These are phyloP conservation scores for Sordariomycetes sp. DNA, from an alignment of 2,329 filamentous ascomycete genomes.

Conservation along the genomic window DNA sequence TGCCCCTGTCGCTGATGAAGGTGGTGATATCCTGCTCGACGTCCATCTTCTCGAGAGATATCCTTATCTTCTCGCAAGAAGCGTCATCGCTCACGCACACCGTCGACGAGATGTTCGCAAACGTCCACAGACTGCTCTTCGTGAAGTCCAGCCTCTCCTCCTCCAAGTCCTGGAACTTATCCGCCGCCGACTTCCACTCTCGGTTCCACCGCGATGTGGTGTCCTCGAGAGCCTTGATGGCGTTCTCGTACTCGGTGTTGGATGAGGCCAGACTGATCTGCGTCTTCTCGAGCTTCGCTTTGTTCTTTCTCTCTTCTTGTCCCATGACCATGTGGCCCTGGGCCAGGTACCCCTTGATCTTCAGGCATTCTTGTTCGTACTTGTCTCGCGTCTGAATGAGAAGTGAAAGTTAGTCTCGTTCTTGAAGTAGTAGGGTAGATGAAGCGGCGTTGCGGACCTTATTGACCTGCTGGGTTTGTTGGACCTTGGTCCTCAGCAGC, in stretches of 20 bases:
- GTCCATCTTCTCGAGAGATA: slow-evolving; percentile 90
- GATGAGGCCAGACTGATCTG: slow-evolving; percentile 88
- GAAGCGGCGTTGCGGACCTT: slow-evolving; percentile 47
- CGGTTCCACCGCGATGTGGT: slow-evolving; percentile 94
- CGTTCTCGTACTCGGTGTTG: slow-evolving; percentile 86
- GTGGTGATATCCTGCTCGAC: slow-evolving; percentile 86
- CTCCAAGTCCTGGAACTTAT: slow-evolving; percentile 98
- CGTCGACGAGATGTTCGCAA: slow-evolving; percentile 93
- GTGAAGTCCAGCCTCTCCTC: slow-evolving; percentile 95
- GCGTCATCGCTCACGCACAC: slow-evolving; percentile 96
- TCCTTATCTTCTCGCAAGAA: slow-evolving; percentile 89
- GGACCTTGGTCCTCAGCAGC: slow-evolving; percentile 81
- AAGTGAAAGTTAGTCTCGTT: slow-evolving; percentile 5
- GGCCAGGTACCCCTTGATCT: slow-evolving; percentile 96
- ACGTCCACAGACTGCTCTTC: slow-evolving; percentile 96
- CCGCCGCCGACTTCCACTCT: slow-evolving; percentile 95
- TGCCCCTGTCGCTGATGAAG: slow-evolving; percentile 85
- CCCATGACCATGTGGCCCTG: slow-evolving; percentile 99
- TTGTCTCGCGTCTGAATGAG: slow-evolving; percentile 64
- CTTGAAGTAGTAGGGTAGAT: not conserved
- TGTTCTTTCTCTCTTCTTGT: slow-evolving; percentile 97
- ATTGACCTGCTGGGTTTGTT: slow-evolving; percentile 84
- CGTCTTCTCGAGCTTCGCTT: slow-evolving; percentile 96
- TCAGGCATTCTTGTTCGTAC: slow-evolving; percentile 94
- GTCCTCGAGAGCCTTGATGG: slow-evolving; percentile 87